Base-by-base conservation (phyloP, 768 basidiomycete genomes). In the Podaxis mareebaensis region DNA sequence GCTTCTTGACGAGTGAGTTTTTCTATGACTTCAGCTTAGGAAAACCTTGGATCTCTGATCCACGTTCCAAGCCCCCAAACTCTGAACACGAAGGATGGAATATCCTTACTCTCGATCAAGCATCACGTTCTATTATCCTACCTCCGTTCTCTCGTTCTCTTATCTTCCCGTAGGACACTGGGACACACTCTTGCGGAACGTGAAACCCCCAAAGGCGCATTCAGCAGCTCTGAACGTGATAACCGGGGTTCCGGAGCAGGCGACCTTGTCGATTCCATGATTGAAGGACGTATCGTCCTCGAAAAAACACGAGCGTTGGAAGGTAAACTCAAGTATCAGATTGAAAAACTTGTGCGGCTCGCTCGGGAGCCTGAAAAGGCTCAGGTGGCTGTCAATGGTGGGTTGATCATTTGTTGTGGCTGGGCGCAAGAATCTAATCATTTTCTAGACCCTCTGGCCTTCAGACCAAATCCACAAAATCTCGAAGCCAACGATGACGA, bases 281-380 rank as follows among this genome's bases (percentile, higher is more conserved):
- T 96, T 36, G 87, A 96, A 70, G 82, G 84, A 20, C 86, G 95
- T 12, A 78, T 95, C 49, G 85, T 93, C 8, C 83, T 99, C 51
- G 97, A 99, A 72, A 98, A 97, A 77, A 82, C 91, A 53, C 89
- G 90, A 64, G 82, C 86, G 0, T 81, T 99, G 24, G 96, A 99
- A 75, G 81, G 81, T 58, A 88, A 92, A 70, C 91, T 99, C 83
- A 86, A 84, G 53, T 98, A 99, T 74, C 97, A 99, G 73, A 93
- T 99, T 69, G 95, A 98, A 67, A 98, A 99, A 73, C 85, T 99
- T 17, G 85, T 96, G 28, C 83, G 85, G 64, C 75, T 92, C 4
- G 90, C 93, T 0, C 86, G 89, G 61, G 88, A 91, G 67, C 77
- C 81, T 17, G 75, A 79, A 24, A 75, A 79, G 66, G 77, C 72